Evolutionary conservation across 75 land plant species (phyloP).

Genomic region (Azolla pinnata): DNA sequence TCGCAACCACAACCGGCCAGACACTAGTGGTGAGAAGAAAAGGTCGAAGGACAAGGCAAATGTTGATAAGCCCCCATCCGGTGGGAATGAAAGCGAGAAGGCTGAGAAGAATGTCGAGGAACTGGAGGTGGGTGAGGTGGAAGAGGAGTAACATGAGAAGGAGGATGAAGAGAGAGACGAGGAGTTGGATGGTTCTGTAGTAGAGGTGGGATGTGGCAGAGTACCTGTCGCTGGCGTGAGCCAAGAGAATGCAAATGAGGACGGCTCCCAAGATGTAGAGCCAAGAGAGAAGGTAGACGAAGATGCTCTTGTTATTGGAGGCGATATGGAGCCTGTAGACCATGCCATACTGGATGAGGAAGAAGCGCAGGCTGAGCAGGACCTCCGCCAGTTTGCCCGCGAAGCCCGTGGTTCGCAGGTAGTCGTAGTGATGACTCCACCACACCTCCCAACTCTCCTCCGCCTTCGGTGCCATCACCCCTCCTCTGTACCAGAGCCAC

Average conservation of each 20-base stretch:
- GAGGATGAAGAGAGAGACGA: constrained; percentile 10
- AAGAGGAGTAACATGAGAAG: constrained; percentile 29
- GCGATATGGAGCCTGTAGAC: constrained; percentile 25
- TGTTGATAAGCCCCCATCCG: constrained; percentile 28
- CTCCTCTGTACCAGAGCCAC: constrained; percentile 31
- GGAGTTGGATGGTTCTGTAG: constrained; percentile 26
- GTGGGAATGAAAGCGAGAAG: constrained; percentile 28
- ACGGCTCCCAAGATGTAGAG: constrained; percentile 14
- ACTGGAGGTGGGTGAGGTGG: constrained; percentile 21
- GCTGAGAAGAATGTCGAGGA: constrained; percentile 24
- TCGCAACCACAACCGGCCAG: constrained; percentile 27
- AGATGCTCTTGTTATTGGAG: constrained; percentile 12
- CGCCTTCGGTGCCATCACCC: constrained; percentile 27
- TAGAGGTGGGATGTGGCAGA: constrained; percentile 17
- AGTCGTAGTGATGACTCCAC: constrained; percentile 30
- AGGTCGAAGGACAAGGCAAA: constrained; percentile 17
- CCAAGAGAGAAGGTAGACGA: constrained; percentile 28
- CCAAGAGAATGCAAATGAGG: constrained; percentile 6
- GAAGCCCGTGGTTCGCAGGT: constrained; percentile 24
- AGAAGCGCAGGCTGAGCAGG: constrained; percentile 22
- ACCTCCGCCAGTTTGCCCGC: constrained; percentile 29
- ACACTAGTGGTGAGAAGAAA: constrained; percentile 11
- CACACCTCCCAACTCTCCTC: constrained; percentile 35
- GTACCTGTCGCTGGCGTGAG: constrained; percentile 18
- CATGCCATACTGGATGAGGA: constrained; percentile 31